These are phyloP conservation scores for Diaporthe sp. DNA, from an alignment of 2,329 filamentous ascomycete species.

Conservation along the genomic window DNA sequence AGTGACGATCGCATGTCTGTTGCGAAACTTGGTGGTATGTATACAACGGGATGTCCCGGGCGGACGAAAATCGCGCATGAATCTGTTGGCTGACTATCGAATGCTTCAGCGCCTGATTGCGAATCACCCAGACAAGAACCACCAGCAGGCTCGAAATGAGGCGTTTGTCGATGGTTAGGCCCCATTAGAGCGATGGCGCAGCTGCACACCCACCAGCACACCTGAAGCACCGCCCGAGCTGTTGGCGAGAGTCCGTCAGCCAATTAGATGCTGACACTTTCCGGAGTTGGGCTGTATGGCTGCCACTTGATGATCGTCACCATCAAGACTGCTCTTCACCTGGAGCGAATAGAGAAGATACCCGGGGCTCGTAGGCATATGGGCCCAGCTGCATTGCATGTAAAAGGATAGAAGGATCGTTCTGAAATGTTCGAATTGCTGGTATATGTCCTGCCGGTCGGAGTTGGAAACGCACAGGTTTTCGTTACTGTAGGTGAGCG, in stretches of 20 bases:
- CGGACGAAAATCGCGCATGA: not conserved
- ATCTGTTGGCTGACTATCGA: not conserved
- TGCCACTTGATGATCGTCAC: conserved; percentile 12
- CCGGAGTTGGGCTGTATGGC: not conserved
- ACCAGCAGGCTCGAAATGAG: conserved; percentile 55
- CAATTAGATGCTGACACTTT: not conserved
- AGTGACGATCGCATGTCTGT: conserved; percentile 92
- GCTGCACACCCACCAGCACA: not conserved
- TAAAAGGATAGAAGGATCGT: conserved; percentile 7
- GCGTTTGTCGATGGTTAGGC: conserved; percentile 55
- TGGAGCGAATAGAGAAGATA: conserved; percentile 36
- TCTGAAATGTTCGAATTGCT: not conserved
- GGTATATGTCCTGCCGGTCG: not conserved
- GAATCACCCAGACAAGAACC: conserved; percentile 56
- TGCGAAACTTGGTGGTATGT: conserved; percentile 89
- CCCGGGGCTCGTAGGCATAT: conserved; percentile 30
- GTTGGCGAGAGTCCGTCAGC: not conserved
- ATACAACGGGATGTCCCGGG: not conserved
- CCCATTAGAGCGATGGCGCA: not conserved
- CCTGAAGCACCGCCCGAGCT: not conserved
- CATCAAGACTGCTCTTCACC: not conserved
- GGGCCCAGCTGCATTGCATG: conserved; percentile 27
- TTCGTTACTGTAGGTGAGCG: not conserved
- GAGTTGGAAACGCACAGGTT: not conserved
- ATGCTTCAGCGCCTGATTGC: conserved; percentile 61